Percentiles rank a stretch among this genome's conserved stretches.
Evolutionary conservation across 2,329 filamentous ascomycete genomes (phyloP).

Genomic region (Alternaria panax): DNA sequence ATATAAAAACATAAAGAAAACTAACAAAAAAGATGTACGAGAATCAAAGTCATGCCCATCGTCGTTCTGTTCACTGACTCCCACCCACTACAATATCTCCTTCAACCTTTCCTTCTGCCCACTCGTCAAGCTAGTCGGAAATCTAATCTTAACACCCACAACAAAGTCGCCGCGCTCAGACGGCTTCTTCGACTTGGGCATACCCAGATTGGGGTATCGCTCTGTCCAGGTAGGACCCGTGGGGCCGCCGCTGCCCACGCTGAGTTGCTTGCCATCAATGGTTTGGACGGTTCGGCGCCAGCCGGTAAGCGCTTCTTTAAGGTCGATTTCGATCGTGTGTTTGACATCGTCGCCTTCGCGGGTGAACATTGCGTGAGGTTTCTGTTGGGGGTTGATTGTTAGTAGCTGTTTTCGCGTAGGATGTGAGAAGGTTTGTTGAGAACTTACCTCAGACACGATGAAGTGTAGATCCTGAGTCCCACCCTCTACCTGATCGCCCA

Average conservation of each 20-base stretch:
- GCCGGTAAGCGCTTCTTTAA: conserved; percentile 94
- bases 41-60: conserved; percentile 1
- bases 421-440: background rate
- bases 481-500: conserved; percentile 97
- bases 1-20: background rate
- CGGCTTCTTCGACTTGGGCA: conserved; percentile 93
- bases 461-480: conserved; percentile 96
- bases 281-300: conserved; percentile 92
- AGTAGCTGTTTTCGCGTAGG: conserved; percentile 21
- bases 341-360: conserved; percentile 89
- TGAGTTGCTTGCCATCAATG: conserved; percentile 88
- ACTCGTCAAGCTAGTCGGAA: conserved; percentile 78
- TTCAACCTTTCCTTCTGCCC: conserved; percentile 82
- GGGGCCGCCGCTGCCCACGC: conserved; percentile 79
- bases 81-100: conserved; percentile 71
- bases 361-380: conserved; percentile 82
- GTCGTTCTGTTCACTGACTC: background rate
- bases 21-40: conserved; percentile 4
- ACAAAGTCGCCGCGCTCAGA: conserved; percentile 85
- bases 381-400: conserved; percentile 65
- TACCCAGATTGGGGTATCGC: conserved; percentile 83
- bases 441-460: conserved; percentile 86
- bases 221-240: conserved; percentile 86
- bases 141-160: conserved; percentile 90
- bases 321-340: conserved; percentile 77